Evolutionary conservation across 441 rosid species (phyloP).

Genomic region (Corymbia calophylla): DNA sequence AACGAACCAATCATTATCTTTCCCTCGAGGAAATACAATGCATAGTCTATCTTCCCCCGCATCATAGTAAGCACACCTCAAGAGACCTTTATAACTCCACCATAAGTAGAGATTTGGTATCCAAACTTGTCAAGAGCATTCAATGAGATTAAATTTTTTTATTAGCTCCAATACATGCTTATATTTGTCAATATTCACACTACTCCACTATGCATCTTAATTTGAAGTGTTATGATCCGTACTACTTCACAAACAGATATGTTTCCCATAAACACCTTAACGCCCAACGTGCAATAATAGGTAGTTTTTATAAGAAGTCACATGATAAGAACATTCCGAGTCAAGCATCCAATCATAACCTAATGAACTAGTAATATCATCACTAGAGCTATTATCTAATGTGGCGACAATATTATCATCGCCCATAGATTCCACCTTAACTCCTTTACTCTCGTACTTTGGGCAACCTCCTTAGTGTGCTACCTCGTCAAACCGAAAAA

Average conservation of each 20-base stretch:
- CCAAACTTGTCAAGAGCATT: not conserved
- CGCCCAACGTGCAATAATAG: not conserved
- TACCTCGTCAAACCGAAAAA: not conserved
- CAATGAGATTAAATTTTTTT: not conserved
- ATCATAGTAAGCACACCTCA: not conserved
- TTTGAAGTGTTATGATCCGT: no score
- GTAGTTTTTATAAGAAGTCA: not conserved
- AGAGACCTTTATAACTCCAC: not conserved
- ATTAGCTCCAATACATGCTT: not conserved
- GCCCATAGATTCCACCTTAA: not conserved
- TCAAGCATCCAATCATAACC: not conserved
- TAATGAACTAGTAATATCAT: no score
- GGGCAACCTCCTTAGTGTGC: not conserved
- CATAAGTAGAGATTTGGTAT: not conserved
- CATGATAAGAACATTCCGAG: fast-evolving
- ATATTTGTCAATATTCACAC: no score
- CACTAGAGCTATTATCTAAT: not conserved
- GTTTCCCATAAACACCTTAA: not conserved
- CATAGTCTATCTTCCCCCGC: fast-evolving
- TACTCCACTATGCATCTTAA: not conserved
- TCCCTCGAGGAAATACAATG: not conserved
- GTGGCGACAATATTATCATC: not conserved
- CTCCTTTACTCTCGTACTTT: not conserved
- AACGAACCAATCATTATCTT: not conserved
- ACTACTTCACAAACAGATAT: not conserved